Percentiles rank a stretch among this genome's conserved stretches.
phyloP scores from a whole-genome alignment of 108 stramenopile species.

The Nitzschia palea region DNA sequence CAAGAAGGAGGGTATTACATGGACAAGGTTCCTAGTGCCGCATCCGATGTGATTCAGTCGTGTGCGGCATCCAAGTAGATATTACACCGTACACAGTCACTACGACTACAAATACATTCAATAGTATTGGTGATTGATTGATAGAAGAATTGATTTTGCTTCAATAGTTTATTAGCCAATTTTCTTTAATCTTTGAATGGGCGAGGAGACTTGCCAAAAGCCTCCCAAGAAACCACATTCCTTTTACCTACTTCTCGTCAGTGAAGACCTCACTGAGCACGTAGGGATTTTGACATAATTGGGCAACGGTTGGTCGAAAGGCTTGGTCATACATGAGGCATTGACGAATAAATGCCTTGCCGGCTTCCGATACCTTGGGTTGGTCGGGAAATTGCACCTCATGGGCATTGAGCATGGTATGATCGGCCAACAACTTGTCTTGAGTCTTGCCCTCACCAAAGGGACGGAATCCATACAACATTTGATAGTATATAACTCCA shows the following conservation, averaged over 20 bases:
- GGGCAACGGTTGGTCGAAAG: constrained; percentile 86
- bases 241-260: neutral
- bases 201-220: neutral
- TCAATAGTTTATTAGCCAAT: no score
- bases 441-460: constrained; percentile 99
- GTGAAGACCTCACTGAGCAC: constrained; percentile 28
- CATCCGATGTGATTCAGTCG: constrained; percentile 60
- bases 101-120: neutral
- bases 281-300: constrained; percentile 84
- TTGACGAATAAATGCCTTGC: constrained; percentile 90
- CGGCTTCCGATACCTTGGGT: constrained; percentile 84
- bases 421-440: constrained; percentile 83
- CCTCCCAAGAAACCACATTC: neutral
- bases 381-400: constrained; percentile 89
- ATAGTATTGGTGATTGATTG: no score
- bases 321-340: constrained; percentile 92
- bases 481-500: constrained; percentile 99
- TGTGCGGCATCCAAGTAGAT: constrained; percentile 1
- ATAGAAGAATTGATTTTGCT: no score
- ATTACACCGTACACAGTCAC: neutral
- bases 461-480: constrained; percentile 95
- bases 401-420: constrained; percentile 93
- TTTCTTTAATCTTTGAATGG: no score
- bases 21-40: constrained; percentile 70
- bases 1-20: constrained; percentile 86